Conservation (phyloP, 805 yeast species). For the Tetrapisispora taiwanensis region DNA sequence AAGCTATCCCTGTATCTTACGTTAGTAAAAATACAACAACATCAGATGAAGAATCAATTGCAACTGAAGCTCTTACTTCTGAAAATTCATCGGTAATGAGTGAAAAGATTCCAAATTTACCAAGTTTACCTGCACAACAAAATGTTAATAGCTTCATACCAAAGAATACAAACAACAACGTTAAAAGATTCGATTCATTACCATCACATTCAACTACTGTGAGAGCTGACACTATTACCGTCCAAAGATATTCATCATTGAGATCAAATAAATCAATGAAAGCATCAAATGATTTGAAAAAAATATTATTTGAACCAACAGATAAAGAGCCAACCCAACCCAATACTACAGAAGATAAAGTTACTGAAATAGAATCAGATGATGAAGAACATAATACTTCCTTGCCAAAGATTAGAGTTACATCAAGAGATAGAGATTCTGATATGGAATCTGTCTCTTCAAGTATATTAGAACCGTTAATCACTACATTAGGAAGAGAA, state of each 20-base stretch:
- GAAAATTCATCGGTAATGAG: not conserved
- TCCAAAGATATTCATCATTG: slow-evolving; percentile 1
- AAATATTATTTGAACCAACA: not conserved
- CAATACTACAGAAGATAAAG: not conserved
- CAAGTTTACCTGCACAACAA: slow-evolving; percentile 10
- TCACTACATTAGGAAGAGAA: slow-evolving; percentile 12
- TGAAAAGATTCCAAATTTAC: slow-evolving; percentile 7
- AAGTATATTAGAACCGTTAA: slow-evolving; percentile 20
- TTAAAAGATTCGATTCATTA: not conserved
- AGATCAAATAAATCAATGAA: not conserved
- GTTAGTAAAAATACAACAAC: slow-evolving; percentile 3
- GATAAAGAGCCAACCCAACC: too few relatives aligned
- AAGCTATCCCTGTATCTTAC: slow-evolving; percentile 26
- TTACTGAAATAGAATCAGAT: not conserved
- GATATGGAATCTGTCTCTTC: slow-evolving; percentile 18
- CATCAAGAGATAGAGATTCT: slow-evolving; percentile 1
- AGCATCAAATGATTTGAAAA: not conserved
- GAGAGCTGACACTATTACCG: not conserved
- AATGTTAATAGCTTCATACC: slow-evolving; percentile 1
- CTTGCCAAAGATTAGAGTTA: not conserved
- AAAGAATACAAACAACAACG: not conserved
- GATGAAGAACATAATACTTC: not conserved
- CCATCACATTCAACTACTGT: not conserved
- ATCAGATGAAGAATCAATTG: not conserved
- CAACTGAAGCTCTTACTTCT: not conserved